These are phyloP conservation scores for Nitzschia sp. DNA, from an alignment of 108 stramenopile species.

Conservation along the genomic window DNA sequence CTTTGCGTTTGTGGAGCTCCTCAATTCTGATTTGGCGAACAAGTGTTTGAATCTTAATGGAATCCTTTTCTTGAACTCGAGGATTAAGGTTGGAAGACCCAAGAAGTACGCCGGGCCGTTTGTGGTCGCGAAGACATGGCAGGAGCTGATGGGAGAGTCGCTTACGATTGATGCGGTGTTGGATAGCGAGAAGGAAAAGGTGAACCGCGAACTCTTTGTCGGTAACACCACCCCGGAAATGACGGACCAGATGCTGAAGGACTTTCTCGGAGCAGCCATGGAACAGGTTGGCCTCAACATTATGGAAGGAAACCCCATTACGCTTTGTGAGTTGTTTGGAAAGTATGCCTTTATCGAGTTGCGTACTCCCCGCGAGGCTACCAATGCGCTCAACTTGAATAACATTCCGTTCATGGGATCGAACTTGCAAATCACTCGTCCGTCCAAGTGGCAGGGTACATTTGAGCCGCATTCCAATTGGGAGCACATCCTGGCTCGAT, in stretches of 20 bases:
- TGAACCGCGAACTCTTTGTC: conserved; percentile 89
- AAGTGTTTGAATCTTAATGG: conserved; percentile 84
- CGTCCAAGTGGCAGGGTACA: conserved; percentile 88
- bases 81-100: conserved; percentile 86
- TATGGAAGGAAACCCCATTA: conserved; percentile 87
- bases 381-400: conserved; percentile 90
- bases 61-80: conserved; percentile 86
- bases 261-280: conserved; percentile 86
- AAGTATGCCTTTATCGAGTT: conserved; percentile 95
- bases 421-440: conserved; percentile 82
- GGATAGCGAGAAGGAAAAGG: conserved; percentile 78
- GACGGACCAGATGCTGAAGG: conserved; percentile 87
- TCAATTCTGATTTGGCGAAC: conserved; percentile 74
- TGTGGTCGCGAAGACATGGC: conserved; percentile 78
- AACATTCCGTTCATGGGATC: conserved; percentile 92
- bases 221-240: conserved; percentile 94
- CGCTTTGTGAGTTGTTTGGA: conserved; percentile 79
- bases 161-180: conserved; percentile 57
- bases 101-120: conserved; percentile 87
- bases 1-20: conserved; percentile 91
- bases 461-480: conserved; percentile 88
- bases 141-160: conserved; percentile 81
- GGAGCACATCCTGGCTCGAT: conserved; percentile 92
- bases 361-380: conserved; percentile 81
- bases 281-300: conserved; percentile 81